phyloP scores from a whole-genome alignment of 2,329 filamentous ascomycete species.

The Penicillium griseofulvum region DNA sequence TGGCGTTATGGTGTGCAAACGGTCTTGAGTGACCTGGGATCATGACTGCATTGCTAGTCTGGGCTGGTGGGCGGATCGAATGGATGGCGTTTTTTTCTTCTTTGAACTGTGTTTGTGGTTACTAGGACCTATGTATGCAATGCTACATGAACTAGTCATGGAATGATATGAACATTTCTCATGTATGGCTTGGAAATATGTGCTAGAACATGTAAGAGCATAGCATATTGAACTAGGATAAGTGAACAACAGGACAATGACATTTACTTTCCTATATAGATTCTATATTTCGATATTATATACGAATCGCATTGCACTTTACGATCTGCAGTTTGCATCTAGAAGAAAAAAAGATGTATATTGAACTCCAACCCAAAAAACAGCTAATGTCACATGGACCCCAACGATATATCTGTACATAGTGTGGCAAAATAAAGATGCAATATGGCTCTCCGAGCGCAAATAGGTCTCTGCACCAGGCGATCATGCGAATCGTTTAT shows the following conservation, averaged over 20 bases:
- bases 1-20: not conserved
- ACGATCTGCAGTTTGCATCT: not conserved
- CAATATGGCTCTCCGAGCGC: not conserved
- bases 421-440: conserved; percentile 10
- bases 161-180: not conserved
- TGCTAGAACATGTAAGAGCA: not conserved
- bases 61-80: conserved; percentile 4
- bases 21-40: conserved; percentile 4
- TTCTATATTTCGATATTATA: not conserved
- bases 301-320: not conserved
- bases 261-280: not conserved
- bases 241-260: not conserved
- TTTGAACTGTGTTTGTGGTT: not conserved
- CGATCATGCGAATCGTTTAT: conserved; percentile 35
- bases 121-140: not conserved
- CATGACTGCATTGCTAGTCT: conserved; percentile 9
- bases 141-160: not conserved
- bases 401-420: conserved; percentile 26
- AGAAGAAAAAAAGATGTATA: conserved; percentile 9
- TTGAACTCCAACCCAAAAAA: conserved; percentile 25
- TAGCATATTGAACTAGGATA: not conserved
- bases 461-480: not conserved
- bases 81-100: conserved; percentile 17
- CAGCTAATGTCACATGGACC: conserved; percentile 23
- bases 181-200: not conserved